phyloP scores from a whole-genome alignment of 371 early-diverging fungal genomes.

The Mucor racemosus region DNA sequence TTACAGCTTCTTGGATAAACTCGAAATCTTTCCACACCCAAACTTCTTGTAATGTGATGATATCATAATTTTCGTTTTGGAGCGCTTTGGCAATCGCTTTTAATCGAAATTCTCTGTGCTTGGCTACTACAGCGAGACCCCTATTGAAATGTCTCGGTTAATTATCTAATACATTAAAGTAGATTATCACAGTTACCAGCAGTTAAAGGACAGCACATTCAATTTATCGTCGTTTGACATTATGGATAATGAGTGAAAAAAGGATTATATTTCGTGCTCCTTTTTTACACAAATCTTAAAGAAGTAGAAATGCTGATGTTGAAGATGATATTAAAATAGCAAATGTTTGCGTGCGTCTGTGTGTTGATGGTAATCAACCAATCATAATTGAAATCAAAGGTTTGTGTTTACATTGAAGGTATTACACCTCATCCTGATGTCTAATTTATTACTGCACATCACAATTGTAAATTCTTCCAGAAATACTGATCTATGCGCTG shows the following conservation, averaged over 20 bases:
- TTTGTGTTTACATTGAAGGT: no score
- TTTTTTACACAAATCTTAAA: neutral
- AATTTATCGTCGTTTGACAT: neutral
- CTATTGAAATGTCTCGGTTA: slow-evolving; percentile 22
- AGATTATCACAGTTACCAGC: slow-evolving; percentile 33
- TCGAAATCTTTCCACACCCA: slow-evolving; percentile 53
- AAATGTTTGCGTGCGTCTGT: neutral
- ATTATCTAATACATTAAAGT: neutral
- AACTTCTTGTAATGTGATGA: slow-evolving; percentile 59
- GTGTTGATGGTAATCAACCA: neutral
- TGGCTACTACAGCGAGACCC: slow-evolving; percentile 51
- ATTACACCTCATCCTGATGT: no score
- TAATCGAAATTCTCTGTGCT: slow-evolving; percentile 42
- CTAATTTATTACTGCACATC: no score
- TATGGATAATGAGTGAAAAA: neutral
- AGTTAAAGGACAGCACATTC: slow-evolving; percentile 45
- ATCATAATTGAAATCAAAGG: neutral
- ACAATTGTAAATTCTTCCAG: no score
- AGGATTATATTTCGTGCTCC: neutral
- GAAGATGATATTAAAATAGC: neutral
- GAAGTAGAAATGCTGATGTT: neutral
- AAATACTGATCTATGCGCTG: no score
- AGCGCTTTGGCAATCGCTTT: slow-evolving; percentile 49
- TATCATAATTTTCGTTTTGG: slow-evolving; percentile 39
- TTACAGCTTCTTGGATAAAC: slow-evolving; percentile 28